These are phyloP conservation scores for Lecanoromycetidae sp. DNA, from an alignment of 2,329 filamentous ascomycete species.

Conservation along the genomic window DNA sequence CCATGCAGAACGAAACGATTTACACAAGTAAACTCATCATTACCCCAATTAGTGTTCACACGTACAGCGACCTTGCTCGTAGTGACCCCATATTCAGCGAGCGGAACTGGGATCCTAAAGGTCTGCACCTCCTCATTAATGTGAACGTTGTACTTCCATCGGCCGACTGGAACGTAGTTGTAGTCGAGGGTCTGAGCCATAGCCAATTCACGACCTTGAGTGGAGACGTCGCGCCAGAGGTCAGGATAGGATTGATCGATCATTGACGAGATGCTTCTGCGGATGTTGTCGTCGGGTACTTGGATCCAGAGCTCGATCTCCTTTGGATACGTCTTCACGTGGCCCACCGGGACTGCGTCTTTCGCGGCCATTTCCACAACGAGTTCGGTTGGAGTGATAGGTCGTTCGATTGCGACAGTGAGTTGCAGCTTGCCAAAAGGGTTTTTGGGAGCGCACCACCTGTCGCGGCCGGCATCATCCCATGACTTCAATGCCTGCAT, in stretches of 20 bases:
- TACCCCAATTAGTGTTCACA: conserved; percentile 30
- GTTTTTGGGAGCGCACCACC: conserved; percentile 58
- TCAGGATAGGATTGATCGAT: conserved; percentile 24
- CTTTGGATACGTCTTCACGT: conserved; percentile 44
- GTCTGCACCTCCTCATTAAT: conserved; percentile 27
- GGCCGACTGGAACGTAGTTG: conserved; percentile 28
- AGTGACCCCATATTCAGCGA: conserved; percentile 22
- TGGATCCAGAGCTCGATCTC: conserved; percentile 59
- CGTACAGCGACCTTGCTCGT: conserved; percentile 32
- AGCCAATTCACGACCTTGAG: conserved; percentile 27
- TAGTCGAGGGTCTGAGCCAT: conserved; percentile 20
- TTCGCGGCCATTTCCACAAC: conserved; percentile 60
- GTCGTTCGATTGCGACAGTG: conserved; percentile 27
- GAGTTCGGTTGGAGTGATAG: conserved; percentile 54
- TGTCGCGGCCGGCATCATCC: conserved; percentile 46
- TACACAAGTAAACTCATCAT: conserved; percentile 30
- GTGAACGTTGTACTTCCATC: conserved; percentile 30
- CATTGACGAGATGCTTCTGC: conserved; percentile 14
- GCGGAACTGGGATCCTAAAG: conserved; percentile 23
- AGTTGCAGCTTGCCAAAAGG: conserved; percentile 33
- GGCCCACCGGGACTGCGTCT: conserved; percentile 48
- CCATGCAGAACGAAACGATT: conserved; percentile 36
- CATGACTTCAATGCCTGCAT: conserved; percentile 53
- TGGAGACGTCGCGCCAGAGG: conserved; percentile 26
- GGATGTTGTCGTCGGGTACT: conserved; percentile 35